Evolutionary conservation across 805 yeast genomes (phyloP), one percentile per base, ranked within the genome.

Genomic region (Candida wancherniae): DNA sequence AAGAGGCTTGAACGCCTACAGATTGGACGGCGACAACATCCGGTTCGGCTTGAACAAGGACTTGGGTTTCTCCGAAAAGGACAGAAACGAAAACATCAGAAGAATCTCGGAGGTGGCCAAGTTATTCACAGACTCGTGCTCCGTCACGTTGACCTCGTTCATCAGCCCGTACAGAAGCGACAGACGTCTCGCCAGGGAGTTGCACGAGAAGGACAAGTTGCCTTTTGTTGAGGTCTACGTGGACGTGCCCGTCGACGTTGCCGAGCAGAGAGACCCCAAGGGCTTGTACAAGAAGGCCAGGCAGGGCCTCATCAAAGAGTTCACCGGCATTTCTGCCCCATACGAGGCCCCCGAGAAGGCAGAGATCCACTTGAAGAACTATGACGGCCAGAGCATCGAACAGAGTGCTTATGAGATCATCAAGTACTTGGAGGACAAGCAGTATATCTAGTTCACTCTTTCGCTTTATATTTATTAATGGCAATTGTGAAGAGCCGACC

Each of bases 251-350:
- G 70, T 90, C 30, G 87, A 81, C 51, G 86, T 90, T 40, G 97
- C 97, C 29, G 97, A 90, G 69, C 74, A 85, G 60, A 84, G 97
- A 66, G 97, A 90, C 60, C 97, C 97, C 42, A 90, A 90, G 68
- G 97, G 97, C 9, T 68, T 90, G 45, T 90, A 90, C 69, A 87
- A 87, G 63, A 90, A 90, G 72, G 97, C 97, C 11, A 78, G 97
- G 59, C 92, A 87, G 52, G 97, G 97, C 20, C 66, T 82, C 39
- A 88, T 88, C 58, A 84, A 84, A 62, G 95, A 88, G 54, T 88
- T 88, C 66, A 88, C 97, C 10, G 97, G 97, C 35, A 82, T 88
- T 36, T 79, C 87, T 43, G 97, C 96, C 8, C 97, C 97, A 22
- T 88, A 88, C 58, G 97, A 88, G 67, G 92, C 84, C 3, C 97